A percentile compares a stretch with the other conserved stretches of the same genome.
These are phyloP conservation scores for Schizosaccharomyces osmophilus DNA, from an alignment of 805 yeast genomes.

Conservation along the genomic window DNA sequence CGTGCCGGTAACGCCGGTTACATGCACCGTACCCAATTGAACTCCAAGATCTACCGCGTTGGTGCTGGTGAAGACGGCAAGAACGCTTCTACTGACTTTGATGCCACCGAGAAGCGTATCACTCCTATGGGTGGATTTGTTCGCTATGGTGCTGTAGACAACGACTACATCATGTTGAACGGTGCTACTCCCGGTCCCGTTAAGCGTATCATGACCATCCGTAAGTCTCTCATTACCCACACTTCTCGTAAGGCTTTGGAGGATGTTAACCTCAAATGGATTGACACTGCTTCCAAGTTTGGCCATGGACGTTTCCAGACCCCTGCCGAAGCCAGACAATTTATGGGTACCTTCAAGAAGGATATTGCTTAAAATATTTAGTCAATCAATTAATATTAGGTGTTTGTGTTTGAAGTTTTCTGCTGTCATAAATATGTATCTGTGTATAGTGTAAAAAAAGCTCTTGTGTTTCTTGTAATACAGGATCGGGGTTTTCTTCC, in stretches of 20 bases:
- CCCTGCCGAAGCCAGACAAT: slow-evolving; percentile 98
- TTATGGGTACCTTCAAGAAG: slow-evolving; percentile 91
- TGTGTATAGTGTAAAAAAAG: no score
- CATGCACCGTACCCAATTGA: slow-evolving; percentile 99
- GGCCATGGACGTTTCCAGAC: slow-evolving; percentile 99
- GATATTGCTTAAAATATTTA: background rate
- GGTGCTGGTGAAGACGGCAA: slow-evolving; percentile 92
- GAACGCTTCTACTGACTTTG: slow-evolving; percentile 87
- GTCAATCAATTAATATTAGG: no score
- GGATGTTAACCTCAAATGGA: slow-evolving; percentile 94
- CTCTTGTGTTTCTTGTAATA: no score
- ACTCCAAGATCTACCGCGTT: slow-evolving; percentile 99
- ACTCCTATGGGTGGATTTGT: slow-evolving; percentile 99
- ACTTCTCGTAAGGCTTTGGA: slow-evolving; percentile 94
- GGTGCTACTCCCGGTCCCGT: slow-evolving; percentile 99
- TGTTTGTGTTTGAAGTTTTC: no score
- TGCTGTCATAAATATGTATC: no score
- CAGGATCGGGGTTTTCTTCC: no score
- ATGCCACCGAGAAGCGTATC: slow-evolving; percentile 98
- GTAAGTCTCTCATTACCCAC: slow-evolving; percentile 95
- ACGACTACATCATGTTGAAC: slow-evolving; percentile 92
- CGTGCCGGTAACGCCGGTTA: slow-evolving; percentile 99
- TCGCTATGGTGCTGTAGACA: slow-evolving; percentile 92
- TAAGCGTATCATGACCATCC: slow-evolving; percentile 97
- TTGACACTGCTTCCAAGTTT: slow-evolving; percentile 98